Conservation (phyloP, 805 yeast species). For the Ogataea saltuana region DNA sequence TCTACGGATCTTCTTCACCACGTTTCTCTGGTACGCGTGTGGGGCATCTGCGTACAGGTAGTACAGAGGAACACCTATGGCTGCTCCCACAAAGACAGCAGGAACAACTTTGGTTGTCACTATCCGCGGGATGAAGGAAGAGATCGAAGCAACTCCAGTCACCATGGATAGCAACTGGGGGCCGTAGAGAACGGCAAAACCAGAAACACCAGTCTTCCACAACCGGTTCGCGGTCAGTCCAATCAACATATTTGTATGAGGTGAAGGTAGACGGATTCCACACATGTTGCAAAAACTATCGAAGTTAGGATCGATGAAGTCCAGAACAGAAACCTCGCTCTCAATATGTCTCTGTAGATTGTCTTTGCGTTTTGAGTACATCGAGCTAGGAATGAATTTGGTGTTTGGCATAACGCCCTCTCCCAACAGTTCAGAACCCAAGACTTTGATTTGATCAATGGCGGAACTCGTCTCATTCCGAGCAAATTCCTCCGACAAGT, state of each 20-base stretch:
- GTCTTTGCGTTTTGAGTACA: conserved; percentile 81
- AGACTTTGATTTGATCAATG: conserved; percentile 58
- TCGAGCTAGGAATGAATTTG: conserved; percentile 66
- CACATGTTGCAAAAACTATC: conserved; percentile 50
- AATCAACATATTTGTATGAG: conserved; percentile 30
- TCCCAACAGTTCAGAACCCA: conserved; percentile 69
- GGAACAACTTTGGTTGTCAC: conserved; percentile 35
- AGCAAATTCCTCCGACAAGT: conserved; percentile 67
- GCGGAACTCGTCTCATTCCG: conserved; percentile 56
- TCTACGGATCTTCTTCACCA: conserved; percentile 66
- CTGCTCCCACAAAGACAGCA: conserved; percentile 28
- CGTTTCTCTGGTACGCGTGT: conserved; percentile 80
- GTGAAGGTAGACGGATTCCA: conserved; percentile 41
- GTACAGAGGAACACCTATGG: conserved; percentile 38
- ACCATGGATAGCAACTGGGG: conserved; percentile 32
- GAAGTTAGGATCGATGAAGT: conserved; percentile 76
- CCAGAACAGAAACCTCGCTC: conserved; percentile 62
- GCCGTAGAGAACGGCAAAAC: conserved; percentile 29
- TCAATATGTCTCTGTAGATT: conserved; percentile 56
- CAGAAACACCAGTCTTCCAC: conserved; percentile 32
- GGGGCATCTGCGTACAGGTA: conserved; percentile 82
- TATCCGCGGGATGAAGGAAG: conserved; percentile 29
- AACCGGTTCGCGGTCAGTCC: conserved; percentile 24
- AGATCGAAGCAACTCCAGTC: conserved; percentile 34
- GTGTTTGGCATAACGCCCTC: conserved; percentile 59